Conservation (phyloP, 208 protist genomes). For the Phytomonas sp. region DNA sequence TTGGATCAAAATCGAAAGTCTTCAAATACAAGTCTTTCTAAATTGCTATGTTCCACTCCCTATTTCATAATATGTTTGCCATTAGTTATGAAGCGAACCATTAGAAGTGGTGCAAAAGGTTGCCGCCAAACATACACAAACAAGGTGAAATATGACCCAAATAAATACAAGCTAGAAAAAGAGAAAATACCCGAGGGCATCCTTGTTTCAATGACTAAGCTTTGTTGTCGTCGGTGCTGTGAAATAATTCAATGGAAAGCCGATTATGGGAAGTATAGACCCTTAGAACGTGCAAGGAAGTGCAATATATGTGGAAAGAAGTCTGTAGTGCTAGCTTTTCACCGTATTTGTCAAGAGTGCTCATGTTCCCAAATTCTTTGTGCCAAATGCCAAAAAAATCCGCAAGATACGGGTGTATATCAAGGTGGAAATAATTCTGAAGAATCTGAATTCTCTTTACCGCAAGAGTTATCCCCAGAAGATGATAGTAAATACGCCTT, state of each 20-base stretch:
- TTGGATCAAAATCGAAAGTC: not conserved
- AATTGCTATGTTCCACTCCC: not conserved
- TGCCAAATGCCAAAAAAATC: slow-evolving; percentile 80
- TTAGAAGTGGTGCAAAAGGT: slow-evolving; percentile 30
- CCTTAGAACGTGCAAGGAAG: slow-evolving; percentile 35
- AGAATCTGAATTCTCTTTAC: slow-evolving; percentile 10
- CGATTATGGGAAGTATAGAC: slow-evolving; percentile 79
- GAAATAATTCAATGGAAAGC: slow-evolving; percentile 87
- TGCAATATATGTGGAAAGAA: slow-evolving; percentile 69
- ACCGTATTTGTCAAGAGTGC: slow-evolving; percentile 79
- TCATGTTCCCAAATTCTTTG: slow-evolving; percentile 29
- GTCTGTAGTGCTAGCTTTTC: slow-evolving; percentile 54
- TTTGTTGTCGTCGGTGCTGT: slow-evolving; percentile 78
- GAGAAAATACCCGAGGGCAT: slow-evolving; percentile 29
- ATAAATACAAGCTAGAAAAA: slow-evolving; percentile 70
- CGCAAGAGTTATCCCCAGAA: slow-evolving; percentile 3
- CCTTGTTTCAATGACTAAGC: slow-evolving; percentile 49
- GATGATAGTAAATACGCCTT: slow-evolving; percentile 43
- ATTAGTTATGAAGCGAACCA: slow-evolving; percentile 23
- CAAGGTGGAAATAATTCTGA: slow-evolving; percentile 4
- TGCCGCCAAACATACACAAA: slow-evolving; percentile 63
- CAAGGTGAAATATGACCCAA: slow-evolving; percentile 68
- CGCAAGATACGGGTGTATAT: slow-evolving; percentile 7
- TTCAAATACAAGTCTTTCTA: not conserved
- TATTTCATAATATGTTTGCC: not conserved